Percentiles rank a stretch among this genome's conserved stretches.
These are phyloP conservation scores for Rutstroemia sp. DNA, from an alignment of 2,329 filamentous ascomycete genomes.

Conservation along the genomic window DNA sequence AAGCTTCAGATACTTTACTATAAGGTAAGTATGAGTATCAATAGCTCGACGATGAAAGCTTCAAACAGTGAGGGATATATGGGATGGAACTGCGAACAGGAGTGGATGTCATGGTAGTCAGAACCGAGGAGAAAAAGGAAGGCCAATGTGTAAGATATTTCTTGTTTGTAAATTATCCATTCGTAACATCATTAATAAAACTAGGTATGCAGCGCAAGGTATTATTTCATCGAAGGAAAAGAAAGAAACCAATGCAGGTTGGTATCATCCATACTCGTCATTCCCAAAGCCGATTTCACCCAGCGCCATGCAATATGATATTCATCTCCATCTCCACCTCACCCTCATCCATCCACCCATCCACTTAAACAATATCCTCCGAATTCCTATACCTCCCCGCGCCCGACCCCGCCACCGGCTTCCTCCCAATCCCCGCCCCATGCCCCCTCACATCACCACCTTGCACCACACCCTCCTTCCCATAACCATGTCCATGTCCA, in stretches of 20 bases:
- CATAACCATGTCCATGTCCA: neutral
- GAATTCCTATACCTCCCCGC: neutral
- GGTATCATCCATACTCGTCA: neutral
- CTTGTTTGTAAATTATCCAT: too few relatives aligned
- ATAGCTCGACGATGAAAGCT: too few relatives aligned
- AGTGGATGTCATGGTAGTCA: too few relatives aligned
- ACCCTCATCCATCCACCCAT: too few relatives aligned
- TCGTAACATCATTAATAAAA: too few relatives aligned
- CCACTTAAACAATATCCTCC: neutral
- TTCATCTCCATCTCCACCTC: neutral
- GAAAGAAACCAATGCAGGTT: neutral
- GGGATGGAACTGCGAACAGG: too few relatives aligned
- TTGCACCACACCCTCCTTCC: neutral
- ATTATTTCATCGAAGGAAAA: neutral
- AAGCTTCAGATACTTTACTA: too few relatives aligned
- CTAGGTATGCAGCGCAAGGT: too few relatives aligned
- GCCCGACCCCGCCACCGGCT: neutral
- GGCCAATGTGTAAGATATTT: too few relatives aligned
- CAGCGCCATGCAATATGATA: neutral
- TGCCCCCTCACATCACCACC: neutral
- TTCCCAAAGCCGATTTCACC: neutral
- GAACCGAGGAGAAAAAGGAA: too few relatives aligned
- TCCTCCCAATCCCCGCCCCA: neutral
- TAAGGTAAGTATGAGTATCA: too few relatives aligned
- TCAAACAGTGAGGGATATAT: too few relatives aligned